Conservation (phyloP, 371 early-diverging fungal species). For the Syncephalastrum racemosum region DNA sequence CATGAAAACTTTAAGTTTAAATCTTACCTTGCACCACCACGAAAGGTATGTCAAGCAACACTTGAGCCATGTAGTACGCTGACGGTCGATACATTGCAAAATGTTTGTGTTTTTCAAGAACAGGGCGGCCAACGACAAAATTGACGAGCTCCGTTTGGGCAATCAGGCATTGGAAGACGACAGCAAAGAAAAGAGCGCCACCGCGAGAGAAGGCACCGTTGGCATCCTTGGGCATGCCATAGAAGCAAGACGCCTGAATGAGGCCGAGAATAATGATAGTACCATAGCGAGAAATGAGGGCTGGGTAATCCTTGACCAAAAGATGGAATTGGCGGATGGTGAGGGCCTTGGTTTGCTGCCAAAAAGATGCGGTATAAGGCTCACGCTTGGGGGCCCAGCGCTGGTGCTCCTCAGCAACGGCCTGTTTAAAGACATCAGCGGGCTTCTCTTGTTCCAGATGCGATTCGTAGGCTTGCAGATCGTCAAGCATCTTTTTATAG, state of each 20-base stretch:
- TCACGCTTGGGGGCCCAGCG: conserved; percentile 50
- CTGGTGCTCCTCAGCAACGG: conserved; percentile 54
- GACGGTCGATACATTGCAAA: conserved; percentile 67
- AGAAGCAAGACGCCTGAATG: conserved; percentile 72
- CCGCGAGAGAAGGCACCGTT: conserved; percentile 71
- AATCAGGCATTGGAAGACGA: conserved; percentile 57
- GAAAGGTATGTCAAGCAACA: conserved; percentile 40
- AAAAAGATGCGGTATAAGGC: conserved; percentile 64
- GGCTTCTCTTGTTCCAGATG: conserved; percentile 28
- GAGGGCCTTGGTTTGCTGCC: conserved; percentile 59
- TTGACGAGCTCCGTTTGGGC: conserved; percentile 52
- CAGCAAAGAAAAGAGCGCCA: conserved; percentile 63
- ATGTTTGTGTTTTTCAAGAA: conserved; percentile 68
- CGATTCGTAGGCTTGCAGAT: conserved; percentile 41
- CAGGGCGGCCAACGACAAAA: conserved; percentile 55
- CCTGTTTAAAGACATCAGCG: conserved; percentile 47
- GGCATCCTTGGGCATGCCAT: conserved; percentile 46
- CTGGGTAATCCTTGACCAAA: conserved; percentile 45
- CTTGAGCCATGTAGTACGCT: conserved; percentile 61
- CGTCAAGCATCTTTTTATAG: conserved; percentile 31
- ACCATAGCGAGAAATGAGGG: conserved; percentile 58
- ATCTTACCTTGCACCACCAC: conserved; percentile 40
- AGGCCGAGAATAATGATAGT: conserved; percentile 62
- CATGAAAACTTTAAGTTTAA: conserved; percentile 8
- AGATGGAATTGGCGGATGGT: conserved; percentile 64